These are phyloP conservation scores for Haplosporangium gracile DNA, from an alignment of 192 early-diverging fungal genomes.

Conservation along the genomic window DNA sequence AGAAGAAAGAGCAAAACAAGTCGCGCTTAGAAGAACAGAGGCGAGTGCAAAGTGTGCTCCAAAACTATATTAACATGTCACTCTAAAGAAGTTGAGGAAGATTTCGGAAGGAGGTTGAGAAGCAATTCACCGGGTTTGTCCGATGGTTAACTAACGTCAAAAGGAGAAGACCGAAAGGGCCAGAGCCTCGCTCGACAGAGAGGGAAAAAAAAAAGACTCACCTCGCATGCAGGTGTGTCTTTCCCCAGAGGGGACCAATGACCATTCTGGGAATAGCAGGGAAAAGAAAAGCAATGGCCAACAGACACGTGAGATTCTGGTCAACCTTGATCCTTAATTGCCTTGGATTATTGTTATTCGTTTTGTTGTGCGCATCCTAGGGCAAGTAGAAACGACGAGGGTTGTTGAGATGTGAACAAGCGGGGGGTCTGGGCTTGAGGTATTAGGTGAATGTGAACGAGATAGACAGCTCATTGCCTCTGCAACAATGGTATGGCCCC, in stretches of 20 bases:
- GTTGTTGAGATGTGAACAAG: no score
- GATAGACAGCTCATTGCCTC: not conserved
- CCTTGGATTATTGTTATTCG: not conserved
- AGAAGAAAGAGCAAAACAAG: no score
- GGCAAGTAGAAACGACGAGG: not conserved
- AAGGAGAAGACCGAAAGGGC: not conserved
- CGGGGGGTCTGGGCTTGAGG: not conserved
- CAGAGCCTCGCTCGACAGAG: not conserved
- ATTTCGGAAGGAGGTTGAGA: not conserved
- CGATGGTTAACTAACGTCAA: not conserved
- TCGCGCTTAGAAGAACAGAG: no score
- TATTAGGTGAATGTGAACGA: not conserved
- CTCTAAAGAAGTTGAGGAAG: not conserved
- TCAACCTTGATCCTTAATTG: not conserved
- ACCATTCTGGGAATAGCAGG: not conserved
- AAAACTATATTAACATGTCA: no score
- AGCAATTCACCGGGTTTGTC: not conserved
- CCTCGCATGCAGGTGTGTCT: not conserved
- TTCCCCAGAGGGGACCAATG: not conserved
- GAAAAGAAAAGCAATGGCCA: not conserved
- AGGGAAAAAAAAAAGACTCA: not conserved
- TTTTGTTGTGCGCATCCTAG: no score
- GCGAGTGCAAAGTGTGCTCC: no score
- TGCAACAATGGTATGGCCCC: not conserved
- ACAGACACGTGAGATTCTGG: slow-evolving; percentile 1